Evolutionary conservation across 192 early-diverging fungal species (phyloP), one percentile per base, ranked within the genome.

Genomic region (Umbelopsis sp.): DNA sequence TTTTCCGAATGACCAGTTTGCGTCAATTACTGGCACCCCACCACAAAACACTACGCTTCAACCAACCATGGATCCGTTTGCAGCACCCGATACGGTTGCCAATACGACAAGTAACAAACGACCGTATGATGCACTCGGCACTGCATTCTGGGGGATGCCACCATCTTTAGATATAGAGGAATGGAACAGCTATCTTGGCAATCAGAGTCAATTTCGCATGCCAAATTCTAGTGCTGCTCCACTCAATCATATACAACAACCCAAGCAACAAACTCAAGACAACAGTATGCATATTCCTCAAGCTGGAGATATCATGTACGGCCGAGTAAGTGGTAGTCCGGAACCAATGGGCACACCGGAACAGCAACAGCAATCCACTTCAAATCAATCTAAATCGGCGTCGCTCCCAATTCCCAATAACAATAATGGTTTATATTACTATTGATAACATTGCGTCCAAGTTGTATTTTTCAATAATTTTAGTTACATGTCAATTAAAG

Each of bases 41-140:
- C 37, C 66, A 15, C 52, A 55, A 49, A 55, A 18, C 67, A 37
- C 44, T 12, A 44, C 25, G 25, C 23, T 45, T n/a, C 51, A 47
- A 23, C 68, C 49, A 20, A 70, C 68, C 18, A 73, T 72, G 58
- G 78, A 80, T 67, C 78, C 74, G 30, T 80, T 75, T 72, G 71
- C 74, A 9, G 74, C 75, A 21, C 69, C 75, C 22, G 79, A 75
- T 16, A 77, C 55, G 41, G 51, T 73, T 15, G 41, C 3, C 4
- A 22, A 46, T 68, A 74, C 53, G 4, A 30, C 68, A 47, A 70
- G 10, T 41, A 41, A 22, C 49, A 74, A 46, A 6, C 52, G 50
- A 25, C 53, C 66, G 9, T 72, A 47, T 48, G 74, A 80, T 75
- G 66, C 58, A 2, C 50, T 70, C 18, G 64, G 64, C 5, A 73